Percentiles rank a stretch among this genome's conserved stretches.
phyloP scores from a whole-genome alignment of 345 rosid species.

The Salix brachista region DNA sequence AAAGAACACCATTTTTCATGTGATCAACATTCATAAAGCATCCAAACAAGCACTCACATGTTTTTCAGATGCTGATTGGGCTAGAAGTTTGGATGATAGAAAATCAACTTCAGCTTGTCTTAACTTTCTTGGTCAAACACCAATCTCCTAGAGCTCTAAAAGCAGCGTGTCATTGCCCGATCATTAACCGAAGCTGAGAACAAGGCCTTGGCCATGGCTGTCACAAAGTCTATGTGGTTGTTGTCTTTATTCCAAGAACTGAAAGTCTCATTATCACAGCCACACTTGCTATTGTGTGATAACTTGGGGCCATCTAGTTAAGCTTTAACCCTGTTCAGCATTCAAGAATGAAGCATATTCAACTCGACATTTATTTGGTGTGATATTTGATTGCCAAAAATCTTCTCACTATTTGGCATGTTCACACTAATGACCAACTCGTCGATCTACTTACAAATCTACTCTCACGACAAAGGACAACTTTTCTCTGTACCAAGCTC shows the following conservation, averaged over 20 bases:
- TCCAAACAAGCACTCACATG: too few relatives aligned
- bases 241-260: too few relatives aligned
- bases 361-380: neutral
- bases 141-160: too few relatives aligned
- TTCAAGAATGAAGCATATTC: neutral
- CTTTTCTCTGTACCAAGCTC: fast-evolving
- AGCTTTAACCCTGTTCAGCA: neutral
- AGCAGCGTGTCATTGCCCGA: too few relatives aligned
- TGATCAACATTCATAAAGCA: too few relatives aligned
- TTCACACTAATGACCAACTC: neutral
- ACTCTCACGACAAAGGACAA: fast-evolving
- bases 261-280: fast-evolving
- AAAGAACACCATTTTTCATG: neutral
- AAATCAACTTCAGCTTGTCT: neutral
- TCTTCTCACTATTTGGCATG: neutral
- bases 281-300: neutral
- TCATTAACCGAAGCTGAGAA: too few relatives aligned
- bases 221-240: too few relatives aligned
- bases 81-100: neutral
- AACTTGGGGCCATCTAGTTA: neutral
- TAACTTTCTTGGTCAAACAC: neutral
- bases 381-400: neutral
- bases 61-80: neutral
- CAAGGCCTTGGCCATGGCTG: too few relatives aligned
- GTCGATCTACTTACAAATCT: neutral